Conservation (phyloP, 2,329 filamentous ascomycete species). For the Aureobasidium leucospermi region DNA sequence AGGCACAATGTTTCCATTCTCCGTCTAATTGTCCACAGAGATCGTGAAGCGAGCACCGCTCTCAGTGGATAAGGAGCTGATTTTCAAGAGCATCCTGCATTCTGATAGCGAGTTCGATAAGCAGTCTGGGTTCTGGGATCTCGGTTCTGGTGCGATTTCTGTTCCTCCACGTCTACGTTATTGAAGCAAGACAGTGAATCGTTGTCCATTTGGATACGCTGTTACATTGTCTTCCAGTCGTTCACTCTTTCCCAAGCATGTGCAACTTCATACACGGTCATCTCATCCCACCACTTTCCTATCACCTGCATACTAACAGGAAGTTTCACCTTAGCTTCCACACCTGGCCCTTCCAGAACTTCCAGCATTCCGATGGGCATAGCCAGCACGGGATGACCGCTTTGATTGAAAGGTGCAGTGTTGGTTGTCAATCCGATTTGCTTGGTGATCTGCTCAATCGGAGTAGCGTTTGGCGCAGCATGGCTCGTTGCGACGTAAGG, state of each 20-base stretch:
- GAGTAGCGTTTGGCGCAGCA: slow-evolving; percentile 31
- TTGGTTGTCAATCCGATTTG: slow-evolving; percentile 50
- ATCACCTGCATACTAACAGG: slow-evolving; percentile 52
- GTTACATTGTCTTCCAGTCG: slow-evolving; percentile 35
- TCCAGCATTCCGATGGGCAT: slow-evolving; percentile 44
- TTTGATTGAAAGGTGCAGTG: slow-evolving; percentile 51
- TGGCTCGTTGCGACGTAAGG: slow-evolving; percentile 42
- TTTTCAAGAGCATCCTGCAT: too few species aligned
- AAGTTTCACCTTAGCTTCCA: slow-evolving; percentile 26
- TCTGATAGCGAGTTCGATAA: too few species aligned
- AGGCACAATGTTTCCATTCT: too few species aligned
- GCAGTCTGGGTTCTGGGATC: too few species aligned
- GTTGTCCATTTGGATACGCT: too few species aligned
- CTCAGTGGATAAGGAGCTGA: too few species aligned
- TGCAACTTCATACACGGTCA: slow-evolving; percentile 37
- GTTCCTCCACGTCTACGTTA: too few species aligned
- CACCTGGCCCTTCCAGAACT: slow-evolving; percentile 32
- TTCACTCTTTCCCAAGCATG: slow-evolving; percentile 42
- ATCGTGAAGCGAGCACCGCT: too few species aligned
- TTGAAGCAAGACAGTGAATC: too few species aligned
- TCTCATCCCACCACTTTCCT: slow-evolving; percentile 46
- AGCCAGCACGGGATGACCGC: slow-evolving; percentile 49
- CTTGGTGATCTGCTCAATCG: slow-evolving; percentile 41
- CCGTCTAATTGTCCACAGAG: too few species aligned
- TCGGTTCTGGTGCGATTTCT: too few species aligned